phyloP scores from a whole-genome alignment of 345 rosid genomes.

The Xanthoceras sorbifolium region DNA sequence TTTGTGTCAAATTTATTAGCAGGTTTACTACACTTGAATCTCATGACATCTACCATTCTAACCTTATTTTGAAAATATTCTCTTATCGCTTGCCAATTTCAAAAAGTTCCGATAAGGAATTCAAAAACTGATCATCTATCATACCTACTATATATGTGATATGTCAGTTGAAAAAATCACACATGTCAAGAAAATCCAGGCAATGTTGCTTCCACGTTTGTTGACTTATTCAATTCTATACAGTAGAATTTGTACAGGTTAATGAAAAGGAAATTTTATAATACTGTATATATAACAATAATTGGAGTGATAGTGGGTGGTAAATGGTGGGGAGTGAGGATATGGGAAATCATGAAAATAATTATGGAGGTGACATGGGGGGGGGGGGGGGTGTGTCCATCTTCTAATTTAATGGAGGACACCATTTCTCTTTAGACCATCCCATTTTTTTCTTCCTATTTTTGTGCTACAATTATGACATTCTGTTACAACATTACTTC shows the following conservation, averaged over 20 bases:
- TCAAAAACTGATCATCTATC: background rate
- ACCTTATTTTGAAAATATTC: background rate
- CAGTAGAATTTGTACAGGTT: background rate
- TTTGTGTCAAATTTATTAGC: background rate
- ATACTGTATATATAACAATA: too few species aligned
- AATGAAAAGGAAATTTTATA: too few species aligned
- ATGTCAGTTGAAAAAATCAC: conserved; percentile 12
- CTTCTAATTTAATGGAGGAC: background rate
- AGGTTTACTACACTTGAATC: background rate
- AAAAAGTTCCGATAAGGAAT: background rate
- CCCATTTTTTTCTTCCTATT: background rate
- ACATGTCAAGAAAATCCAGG: background rate
- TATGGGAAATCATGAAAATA: background rate
- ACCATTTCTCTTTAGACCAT: background rate
- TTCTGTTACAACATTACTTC: conserved; percentile 6
- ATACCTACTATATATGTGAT: too few species aligned
- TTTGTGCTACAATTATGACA: background rate
- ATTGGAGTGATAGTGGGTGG: too few species aligned
- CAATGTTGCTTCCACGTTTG: background rate
- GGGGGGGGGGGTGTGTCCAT: too few species aligned
- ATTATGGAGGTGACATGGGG: conserved; percentile 1
- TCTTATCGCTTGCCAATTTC: conserved; percentile 1
- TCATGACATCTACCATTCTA: background rate
- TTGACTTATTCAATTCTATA: background rate
- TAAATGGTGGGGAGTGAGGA: background rate